phyloP scores from a whole-genome alignment of 2,329 filamentous ascomycete species.

The Conoideocrella luteorostrata region DNA sequence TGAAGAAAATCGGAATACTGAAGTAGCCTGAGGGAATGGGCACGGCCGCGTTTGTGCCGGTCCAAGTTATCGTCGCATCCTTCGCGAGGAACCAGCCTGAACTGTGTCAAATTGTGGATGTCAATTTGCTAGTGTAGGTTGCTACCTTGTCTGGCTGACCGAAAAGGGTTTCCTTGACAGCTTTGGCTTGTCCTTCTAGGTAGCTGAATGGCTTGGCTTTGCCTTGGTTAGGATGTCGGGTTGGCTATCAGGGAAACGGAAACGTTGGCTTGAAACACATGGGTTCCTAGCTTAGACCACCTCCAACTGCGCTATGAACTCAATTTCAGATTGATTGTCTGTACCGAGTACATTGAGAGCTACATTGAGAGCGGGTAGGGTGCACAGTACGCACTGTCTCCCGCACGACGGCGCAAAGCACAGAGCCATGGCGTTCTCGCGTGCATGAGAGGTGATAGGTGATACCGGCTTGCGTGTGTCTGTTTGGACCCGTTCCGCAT shows the following conservation, averaged over 20 bases:
- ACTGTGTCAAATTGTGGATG: not conserved
- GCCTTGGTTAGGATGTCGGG: not conserved
- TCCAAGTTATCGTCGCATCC: not conserved
- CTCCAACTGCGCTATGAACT: slow-evolving; percentile 1
- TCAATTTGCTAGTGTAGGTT: not conserved
- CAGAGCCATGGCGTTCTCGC: not conserved
- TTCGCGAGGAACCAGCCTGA: too few species aligned
- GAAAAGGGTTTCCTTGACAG: not conserved
- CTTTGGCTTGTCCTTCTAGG: too few species aligned
- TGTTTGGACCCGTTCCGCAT: not conserved
- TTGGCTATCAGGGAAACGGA: slow-evolving; percentile 3
- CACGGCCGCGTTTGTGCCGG: not conserved
- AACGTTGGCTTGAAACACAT: slow-evolving; percentile 3
- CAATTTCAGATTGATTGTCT: not conserved
- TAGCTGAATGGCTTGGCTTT: slow-evolving; percentile 1
- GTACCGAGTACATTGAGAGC: too few species aligned
- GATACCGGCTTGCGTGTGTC: not conserved
- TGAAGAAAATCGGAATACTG: not conserved
- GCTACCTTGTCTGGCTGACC: not conserved
- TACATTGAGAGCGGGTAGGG: too few species aligned
- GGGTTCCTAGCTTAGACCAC: slow-evolving; percentile 7
- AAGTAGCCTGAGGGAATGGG: not conserved
- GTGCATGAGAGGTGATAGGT: not conserved
- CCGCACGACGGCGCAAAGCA: not conserved
- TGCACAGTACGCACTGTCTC: too few species aligned